Percentiles rank a stretch among this genome's conserved stretches.
Evolutionary conservation across 2,329 filamentous ascomycete genomes (phyloP).

Genomic region (Ilyonectria robusta): DNA sequence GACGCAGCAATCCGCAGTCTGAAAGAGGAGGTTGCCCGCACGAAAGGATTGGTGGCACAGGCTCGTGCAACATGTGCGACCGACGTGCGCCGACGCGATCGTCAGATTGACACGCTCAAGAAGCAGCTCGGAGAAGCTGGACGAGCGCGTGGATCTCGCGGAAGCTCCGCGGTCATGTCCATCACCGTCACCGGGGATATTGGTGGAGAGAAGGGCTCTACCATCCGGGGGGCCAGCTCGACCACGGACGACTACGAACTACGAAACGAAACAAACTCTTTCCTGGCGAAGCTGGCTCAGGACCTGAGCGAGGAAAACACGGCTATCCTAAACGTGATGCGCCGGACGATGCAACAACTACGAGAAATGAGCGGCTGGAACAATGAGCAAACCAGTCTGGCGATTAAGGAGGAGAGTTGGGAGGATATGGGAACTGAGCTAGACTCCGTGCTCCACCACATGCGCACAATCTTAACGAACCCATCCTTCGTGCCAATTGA

Average conservation of each 20-base stretch:
- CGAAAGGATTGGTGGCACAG: conserved; percentile 86
- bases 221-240: conserved; percentile 36
- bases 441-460: conserved; percentile 82
- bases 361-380: conserved; percentile 76
- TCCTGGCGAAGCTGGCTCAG: conserved; percentile 87
- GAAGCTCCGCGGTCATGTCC: conserved; percentile 67
- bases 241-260: conserved; percentile 74
- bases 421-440: conserved; percentile 83
- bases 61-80: conserved; percentile 89
- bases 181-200: conserved; percentile 71
- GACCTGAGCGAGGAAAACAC: conserved; percentile 94
- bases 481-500: conserved; percentile 97
- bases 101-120: conserved; percentile 91
- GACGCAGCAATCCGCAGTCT: conserved; percentile 82
- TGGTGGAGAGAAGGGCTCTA: conserved; percentile 62
- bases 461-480: conserved; percentile 89
- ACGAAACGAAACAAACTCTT: conserved; percentile 90
- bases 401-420: conserved; percentile 57
- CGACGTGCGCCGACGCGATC: conserved; percentile 90
- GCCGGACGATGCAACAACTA: conserved; percentile 79
- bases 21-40: conserved; percentile 85
- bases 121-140: conserved; percentile 83
- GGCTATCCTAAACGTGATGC: conserved; percentile 78
- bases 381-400: conserved; percentile 50
- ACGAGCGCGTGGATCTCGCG: conserved; percentile 71